phyloP scores from a whole-genome alignment of 352 stramenopile genomes.

The Globisporangium irregulare region DNA sequence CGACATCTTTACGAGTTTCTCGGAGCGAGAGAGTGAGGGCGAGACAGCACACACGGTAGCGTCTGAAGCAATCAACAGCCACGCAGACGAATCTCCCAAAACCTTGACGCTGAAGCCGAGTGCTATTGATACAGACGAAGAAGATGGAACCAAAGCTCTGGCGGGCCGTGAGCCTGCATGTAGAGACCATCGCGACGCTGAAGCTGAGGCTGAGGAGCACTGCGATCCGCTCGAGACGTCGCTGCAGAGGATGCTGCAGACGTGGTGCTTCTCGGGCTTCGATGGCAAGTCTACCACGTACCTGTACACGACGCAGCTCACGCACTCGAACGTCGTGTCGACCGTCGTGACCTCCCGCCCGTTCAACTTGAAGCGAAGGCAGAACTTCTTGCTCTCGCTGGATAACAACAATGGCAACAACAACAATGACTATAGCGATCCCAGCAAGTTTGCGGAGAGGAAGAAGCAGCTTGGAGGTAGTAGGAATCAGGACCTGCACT shows the following conservation, averaged over 20 bases:
- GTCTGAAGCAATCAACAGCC: background rate
- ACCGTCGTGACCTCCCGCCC: slow-evolving; percentile 48
- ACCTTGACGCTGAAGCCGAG: background rate
- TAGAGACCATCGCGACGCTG: background rate
- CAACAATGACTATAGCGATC: slow-evolving; percentile 10
- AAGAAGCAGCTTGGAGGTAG: background rate
- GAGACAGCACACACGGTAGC: background rate
- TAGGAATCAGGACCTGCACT: slow-evolving; percentile 31
- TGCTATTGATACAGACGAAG: background rate
- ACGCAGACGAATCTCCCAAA: background rate
- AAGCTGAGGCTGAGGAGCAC: background rate
- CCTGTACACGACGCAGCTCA: slow-evolving; percentile 55
- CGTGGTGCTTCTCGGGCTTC: slow-evolving; percentile 37
- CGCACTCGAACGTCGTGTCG: slow-evolving; percentile 61
- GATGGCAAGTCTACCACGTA: slow-evolving; percentile 36
- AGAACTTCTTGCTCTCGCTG: slow-evolving; percentile 5
- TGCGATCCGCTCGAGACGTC: slow-evolving; percentile 27
- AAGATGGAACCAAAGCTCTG: background rate
- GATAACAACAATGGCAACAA: slow-evolving; percentile 8
- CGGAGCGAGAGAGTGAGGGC: background rate
- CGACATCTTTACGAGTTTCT: slow-evolving; percentile 10
- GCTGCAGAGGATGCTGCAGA: slow-evolving; percentile 27
- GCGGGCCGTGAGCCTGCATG: background rate
- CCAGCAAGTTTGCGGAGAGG: background rate
- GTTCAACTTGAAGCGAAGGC: slow-evolving; percentile 21